Conservation (phyloP, 148 eudicot species). For the Agrostemma githago region DNA sequence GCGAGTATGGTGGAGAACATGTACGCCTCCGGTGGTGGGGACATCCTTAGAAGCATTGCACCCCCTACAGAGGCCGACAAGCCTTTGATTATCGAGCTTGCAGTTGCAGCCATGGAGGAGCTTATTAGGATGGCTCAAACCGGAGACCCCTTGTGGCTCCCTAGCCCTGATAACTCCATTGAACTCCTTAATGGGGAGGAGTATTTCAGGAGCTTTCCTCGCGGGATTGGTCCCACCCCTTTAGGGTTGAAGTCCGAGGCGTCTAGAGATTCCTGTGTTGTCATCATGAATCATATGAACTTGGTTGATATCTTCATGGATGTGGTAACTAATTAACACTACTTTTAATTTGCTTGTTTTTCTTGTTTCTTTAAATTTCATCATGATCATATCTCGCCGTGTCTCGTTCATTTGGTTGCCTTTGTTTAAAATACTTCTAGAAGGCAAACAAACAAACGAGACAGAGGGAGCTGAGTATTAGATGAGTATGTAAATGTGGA, state of each 20-base stretch:
- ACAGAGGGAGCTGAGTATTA: neutral
- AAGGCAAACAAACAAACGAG: no score
- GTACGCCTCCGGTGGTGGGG: slow-evolving; percentile 61
- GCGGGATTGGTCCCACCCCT: slow-evolving; percentile 74
- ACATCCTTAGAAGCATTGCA: slow-evolving; percentile 56
- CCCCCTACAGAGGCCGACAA: slow-evolving; percentile 74
- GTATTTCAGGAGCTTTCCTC: slow-evolving; percentile 60
- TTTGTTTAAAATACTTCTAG: no score
- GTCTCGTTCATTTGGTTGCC: no score
- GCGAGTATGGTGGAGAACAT: slow-evolving; percentile 59
- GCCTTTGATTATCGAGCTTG: slow-evolving; percentile 73
- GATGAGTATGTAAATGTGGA: neutral
- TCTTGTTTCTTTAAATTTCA: neutral
- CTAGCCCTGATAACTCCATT: slow-evolving; percentile 31
- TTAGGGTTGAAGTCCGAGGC: slow-evolving; percentile 74
- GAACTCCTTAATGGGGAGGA: slow-evolving; percentile 66
- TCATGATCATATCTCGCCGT: no score
- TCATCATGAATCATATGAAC: slow-evolving; percentile 79
- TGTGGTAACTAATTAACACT: slow-evolving; percentile 48
- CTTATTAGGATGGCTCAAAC: slow-evolving; percentile 69
- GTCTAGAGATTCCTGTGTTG: slow-evolving; percentile 70
- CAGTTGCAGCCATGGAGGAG: slow-evolving; percentile 94
- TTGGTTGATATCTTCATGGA: slow-evolving; percentile 83
- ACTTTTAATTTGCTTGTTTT: neutral
- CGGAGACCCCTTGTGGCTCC: slow-evolving; percentile 76